Conservation (phyloP, 768 basidiomycete species). For the Galerina marginata region DNA sequence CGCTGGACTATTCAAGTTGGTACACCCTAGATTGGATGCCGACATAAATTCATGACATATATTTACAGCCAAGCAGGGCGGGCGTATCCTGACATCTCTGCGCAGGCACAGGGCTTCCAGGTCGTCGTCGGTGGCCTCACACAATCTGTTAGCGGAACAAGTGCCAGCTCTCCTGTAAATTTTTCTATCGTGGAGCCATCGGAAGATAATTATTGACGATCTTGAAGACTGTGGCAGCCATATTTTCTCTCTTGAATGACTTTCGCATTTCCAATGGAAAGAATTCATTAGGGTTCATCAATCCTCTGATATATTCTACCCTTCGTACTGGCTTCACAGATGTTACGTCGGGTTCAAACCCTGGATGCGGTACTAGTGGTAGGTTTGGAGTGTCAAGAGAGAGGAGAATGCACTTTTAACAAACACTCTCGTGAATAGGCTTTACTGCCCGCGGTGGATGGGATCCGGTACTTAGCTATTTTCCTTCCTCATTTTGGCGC, state of each 20-base stretch:
- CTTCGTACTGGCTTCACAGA: constrained; percentile 56
- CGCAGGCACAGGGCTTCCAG: constrained; percentile 60
- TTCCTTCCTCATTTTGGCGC: not conserved
- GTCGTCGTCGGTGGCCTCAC: constrained; percentile 55
- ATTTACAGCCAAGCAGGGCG: constrained; percentile 48
- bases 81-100: constrained; percentile 65
- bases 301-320: constrained; percentile 51
- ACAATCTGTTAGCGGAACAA: constrained; percentile 56
- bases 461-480: constrained; percentile 52
- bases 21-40: not conserved
- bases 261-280: constrained; percentile 53
- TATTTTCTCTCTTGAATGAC: constrained; percentile 68
- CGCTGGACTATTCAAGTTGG: constrained; percentile 59
- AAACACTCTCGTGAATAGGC: constrained; percentile 17
- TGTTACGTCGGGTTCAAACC: constrained; percentile 65
- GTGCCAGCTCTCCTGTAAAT: constrained; percentile 62
- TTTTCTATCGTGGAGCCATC: not conserved
- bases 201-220: not conserved
- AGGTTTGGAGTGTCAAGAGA: constrained; percentile 18
- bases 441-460: constrained; percentile 32
- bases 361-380: constrained; percentile 65
- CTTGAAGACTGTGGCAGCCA: constrained; percentile 57
- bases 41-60: constrained; percentile 13
- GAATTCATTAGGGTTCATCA: constrained; percentile 62
- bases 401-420: not conserved